Base-by-base conservation (phyloP, 225 moss, liverwort and hornwort genomes). In the Straminergon stramineum region DNA sequence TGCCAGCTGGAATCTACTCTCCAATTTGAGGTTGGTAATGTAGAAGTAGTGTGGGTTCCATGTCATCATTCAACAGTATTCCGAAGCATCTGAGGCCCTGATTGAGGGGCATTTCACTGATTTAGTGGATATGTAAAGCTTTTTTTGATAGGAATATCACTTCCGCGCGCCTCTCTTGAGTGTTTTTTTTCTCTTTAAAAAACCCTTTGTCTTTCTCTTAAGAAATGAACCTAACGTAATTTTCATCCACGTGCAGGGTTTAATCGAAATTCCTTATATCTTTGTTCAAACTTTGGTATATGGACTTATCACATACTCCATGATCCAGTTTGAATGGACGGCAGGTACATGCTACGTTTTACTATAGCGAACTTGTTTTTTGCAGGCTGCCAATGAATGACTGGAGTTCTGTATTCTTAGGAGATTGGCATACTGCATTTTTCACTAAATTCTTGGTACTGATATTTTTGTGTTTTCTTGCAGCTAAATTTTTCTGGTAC, bases 401-500 rank as follows among this genome's bases (percentile, higher is more conserved):
- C 26, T 51, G 28, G 58, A 61, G 35, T 63, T 82, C 10, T 82
- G 60, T 67, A 75, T 68, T 13, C 21, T 13, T 35, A 27, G 32
- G 43, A 37, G 28, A 20, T 24, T 69, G 41, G 30, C 17, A 48
- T 61, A 21, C 61, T 69, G 30, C 43, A 78, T 53, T 51, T 69
- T 53, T 52, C 11, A 57, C 52, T 60, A 77, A 31, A 43, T 35
- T 71, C 26, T 75, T 71, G 66, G 35, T 30, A 75, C 57, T 91
- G 15, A 92, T 67, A 69, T 39, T 48, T 34, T 24, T 92, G 48
- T 64, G 81, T 86, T 83, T 73, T 32, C 69, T 65, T 91, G 95
- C 95, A 95, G 98, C 95, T 90, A 97, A 97, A 91, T 98, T 97
- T 89, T 94, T 98, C 89, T 97, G 97, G 97, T 98, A 96, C 60